These are phyloP conservation scores for Hevea brasiliensis DNA, from an alignment of 345 rosid genomes.

Conservation along the genomic window DNA sequence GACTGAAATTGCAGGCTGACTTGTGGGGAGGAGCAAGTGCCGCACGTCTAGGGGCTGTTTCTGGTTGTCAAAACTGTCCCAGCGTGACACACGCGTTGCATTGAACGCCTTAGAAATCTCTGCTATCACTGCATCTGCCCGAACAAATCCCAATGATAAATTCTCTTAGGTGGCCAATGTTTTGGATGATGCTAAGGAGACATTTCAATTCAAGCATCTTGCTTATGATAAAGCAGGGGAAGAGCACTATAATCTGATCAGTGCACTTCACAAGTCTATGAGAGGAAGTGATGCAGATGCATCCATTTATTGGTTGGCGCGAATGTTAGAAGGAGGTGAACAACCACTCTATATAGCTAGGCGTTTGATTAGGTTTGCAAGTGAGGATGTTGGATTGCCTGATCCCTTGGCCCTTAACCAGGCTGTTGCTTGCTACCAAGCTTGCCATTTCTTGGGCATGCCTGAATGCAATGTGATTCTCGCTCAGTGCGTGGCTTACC, in stretches of 20 bases:
- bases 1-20: too few relatives aligned
- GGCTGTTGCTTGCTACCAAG: constrained; percentile 86
- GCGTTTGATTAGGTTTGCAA: constrained; percentile 76
- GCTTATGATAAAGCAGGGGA: constrained; percentile 82
- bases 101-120: constrained; percentile 73
- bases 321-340: constrained; percentile 88
- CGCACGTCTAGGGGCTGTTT: too few relatives aligned
- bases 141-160: constrained; percentile 14
- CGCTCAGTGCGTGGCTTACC: constrained; percentile 74
- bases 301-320: constrained; percentile 74
- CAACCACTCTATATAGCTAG: constrained; percentile 85
- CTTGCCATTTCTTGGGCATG: constrained; percentile 85
- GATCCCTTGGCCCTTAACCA: constrained; percentile 76
- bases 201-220: constrained; percentile 74
- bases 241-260: constrained; percentile 79
- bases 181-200: constrained; percentile 78
- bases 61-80: too few relatives aligned
- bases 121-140: constrained; percentile 55
- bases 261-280: constrained; percentile 88
- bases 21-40: too few relatives aligned
- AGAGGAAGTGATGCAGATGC: constrained; percentile 78
- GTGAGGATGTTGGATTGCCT: constrained; percentile 82
- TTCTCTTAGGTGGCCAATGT: constrained; percentile 23
- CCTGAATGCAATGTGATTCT: constrained; percentile 82
- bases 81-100: too few relatives aligned